Percentiles rank a stretch among this genome's conserved stretches.
phyloP scores from a whole-genome alignment of 2,329 filamentous ascomycete species.

The Colletotrichum sp. region DNA sequence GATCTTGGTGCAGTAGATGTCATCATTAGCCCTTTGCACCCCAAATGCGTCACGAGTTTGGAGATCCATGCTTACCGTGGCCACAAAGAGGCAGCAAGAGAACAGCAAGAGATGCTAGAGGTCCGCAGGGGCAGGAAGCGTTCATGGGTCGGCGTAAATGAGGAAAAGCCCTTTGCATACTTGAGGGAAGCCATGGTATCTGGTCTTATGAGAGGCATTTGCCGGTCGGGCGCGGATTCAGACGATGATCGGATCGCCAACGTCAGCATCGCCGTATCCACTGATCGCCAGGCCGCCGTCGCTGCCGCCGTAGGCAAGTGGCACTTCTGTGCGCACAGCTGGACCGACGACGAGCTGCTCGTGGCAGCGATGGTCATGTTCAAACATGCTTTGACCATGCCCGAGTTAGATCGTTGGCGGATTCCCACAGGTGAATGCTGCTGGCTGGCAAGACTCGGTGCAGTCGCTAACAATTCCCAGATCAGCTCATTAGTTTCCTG shows the following conservation, averaged over 20 bases:
- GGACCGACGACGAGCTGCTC: slow-evolving; percentile 87
- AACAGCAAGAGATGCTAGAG: slow-evolving; percentile 74
- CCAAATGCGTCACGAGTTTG: slow-evolving; percentile 75
- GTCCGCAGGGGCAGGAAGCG: slow-evolving; percentile 79
- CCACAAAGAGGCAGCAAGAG: slow-evolving; percentile 75
- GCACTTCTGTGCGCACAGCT: slow-evolving; percentile 89
- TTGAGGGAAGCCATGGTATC: slow-evolving; percentile 93
- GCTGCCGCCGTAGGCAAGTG: slow-evolving; percentile 76
- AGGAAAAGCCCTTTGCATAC: slow-evolving; percentile 87
- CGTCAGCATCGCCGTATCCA: slow-evolving; percentile 71
- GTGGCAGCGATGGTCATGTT: slow-evolving; percentile 88
- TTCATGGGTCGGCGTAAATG: slow-evolving; percentile 89
- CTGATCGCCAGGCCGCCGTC: slow-evolving; percentile 69
- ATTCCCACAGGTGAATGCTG: slow-evolving; percentile 72
- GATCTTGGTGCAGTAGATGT: slow-evolving; percentile 89
- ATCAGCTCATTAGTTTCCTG: slow-evolving; percentile 83
- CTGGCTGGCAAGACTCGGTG: slow-evolving; percentile 22
- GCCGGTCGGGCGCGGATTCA: slow-evolving; percentile 68
- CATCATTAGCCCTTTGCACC: slow-evolving; percentile 77
- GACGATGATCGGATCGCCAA: slow-evolving; percentile 65
- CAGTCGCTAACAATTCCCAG: slow-evolving; percentile 54
- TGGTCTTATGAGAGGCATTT: slow-evolving; percentile 87
- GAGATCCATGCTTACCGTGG: slow-evolving; percentile 85
- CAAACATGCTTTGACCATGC: slow-evolving; percentile 82
- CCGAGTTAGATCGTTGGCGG: slow-evolving; percentile 81